phyloP scores from a whole-genome alignment of 345 rosid genomes.

The Citrus trifoliata region DNA sequence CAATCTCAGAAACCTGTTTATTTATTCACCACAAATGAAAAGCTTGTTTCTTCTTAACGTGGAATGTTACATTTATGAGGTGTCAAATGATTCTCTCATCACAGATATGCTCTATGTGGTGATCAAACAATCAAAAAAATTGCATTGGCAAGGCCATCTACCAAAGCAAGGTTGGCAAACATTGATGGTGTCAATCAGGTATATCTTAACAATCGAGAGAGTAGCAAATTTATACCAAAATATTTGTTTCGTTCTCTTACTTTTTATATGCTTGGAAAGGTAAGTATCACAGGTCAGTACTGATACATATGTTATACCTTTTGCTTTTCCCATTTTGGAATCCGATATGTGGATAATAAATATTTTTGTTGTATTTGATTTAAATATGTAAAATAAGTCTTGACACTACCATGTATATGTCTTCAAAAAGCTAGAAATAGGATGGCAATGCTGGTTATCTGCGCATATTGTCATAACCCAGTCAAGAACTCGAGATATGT shows the following conservation, averaged over 20 bases:
- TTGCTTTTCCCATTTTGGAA: not conserved
- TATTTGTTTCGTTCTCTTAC: not conserved
- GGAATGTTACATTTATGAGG: not conserved
- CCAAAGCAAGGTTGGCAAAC: conserved; percentile 48
- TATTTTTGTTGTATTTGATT: not conserved
- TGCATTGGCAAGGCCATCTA: conserved; percentile 40
- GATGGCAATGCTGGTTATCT: not conserved
- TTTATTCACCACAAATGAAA: not conserved
- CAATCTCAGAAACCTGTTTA: not conserved
- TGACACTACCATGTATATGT: not conserved
- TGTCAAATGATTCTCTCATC: conserved; percentile 3
- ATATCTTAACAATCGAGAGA: not conserved
- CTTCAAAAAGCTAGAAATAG: not conserved
- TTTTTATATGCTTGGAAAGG: not conserved
- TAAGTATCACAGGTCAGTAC: not conserved
- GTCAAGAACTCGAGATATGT: not conserved
- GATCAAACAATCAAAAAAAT: conserved; percentile 44
- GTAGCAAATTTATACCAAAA: not conserved
- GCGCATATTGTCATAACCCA: not conserved
- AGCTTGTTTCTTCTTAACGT: not conserved
- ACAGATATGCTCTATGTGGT: conserved; percentile 45
- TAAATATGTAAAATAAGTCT: not conserved
- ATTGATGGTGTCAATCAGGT: conserved; percentile 57
- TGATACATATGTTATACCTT: not conserved
- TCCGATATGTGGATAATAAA: not conserved